Percentiles rank a stretch among this genome's conserved stretches.
phyloP scores from a whole-genome alignment of 2,329 filamentous ascomycete genomes.

The Thelonectria blattea region DNA sequence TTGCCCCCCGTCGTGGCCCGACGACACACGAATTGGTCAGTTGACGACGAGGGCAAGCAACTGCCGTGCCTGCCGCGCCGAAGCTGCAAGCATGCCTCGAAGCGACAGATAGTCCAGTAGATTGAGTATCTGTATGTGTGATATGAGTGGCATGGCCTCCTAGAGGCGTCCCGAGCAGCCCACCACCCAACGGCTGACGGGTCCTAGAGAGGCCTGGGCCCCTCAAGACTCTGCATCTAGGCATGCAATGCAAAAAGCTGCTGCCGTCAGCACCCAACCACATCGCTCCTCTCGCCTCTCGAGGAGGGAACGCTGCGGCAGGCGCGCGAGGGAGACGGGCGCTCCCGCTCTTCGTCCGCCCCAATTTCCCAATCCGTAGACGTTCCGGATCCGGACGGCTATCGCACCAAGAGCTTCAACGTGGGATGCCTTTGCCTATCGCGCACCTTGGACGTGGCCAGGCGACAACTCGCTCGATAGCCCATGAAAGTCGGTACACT shows the following conservation, averaged over 20 bases:
- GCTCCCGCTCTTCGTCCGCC: constrained; percentile 32
- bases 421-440: constrained; percentile 29
- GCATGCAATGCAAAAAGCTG: constrained; percentile 7
- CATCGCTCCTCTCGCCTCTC: constrained; percentile 23
- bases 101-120: constrained; percentile 5
- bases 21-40: constrained; percentile 2
- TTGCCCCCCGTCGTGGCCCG: constrained; percentile 1
- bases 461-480: constrained; percentile 21
- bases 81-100: neutral
- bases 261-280: constrained; percentile 24
- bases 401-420: constrained; percentile 21
- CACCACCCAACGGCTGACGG: constrained; percentile 8
- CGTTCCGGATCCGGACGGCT: constrained; percentile 26
- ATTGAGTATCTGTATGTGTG: neutral
- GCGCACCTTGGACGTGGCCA: constrained; percentile 22
- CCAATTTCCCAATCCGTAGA: constrained; percentile 25
- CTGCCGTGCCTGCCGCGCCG: constrained; percentile 19
- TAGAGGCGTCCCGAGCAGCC: constrained; percentile 7
- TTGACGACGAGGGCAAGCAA: constrained; percentile 7
- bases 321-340: constrained; percentile 36
- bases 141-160: neutral
- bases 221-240: constrained; percentile 7
- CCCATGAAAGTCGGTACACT: constrained; percentile 1
- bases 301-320: constrained; percentile 33
- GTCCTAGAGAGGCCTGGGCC: constrained; percentile 4